phyloP scores from a whole-genome alignment of 1,139 yeast genomes.

The Taphrina communis region DNA sequence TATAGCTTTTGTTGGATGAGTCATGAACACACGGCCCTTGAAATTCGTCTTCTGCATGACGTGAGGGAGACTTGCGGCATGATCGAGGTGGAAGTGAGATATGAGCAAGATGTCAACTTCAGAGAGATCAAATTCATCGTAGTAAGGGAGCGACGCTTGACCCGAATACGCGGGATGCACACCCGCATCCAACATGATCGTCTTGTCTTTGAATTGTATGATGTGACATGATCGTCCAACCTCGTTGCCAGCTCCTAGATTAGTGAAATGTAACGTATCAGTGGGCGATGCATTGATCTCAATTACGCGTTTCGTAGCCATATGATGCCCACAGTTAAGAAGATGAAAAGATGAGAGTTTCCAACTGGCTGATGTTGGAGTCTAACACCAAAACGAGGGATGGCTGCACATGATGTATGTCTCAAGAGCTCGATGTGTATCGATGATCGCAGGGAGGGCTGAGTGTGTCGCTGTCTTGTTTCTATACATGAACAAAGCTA shows the following conservation, averaged over 20 bases:
- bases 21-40: slow-evolving; percentile 95
- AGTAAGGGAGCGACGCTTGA: slow-evolving; percentile 87
- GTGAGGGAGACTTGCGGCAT: slow-evolving; percentile 95
- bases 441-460: too few relatives aligned
- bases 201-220: slow-evolving; percentile 88
- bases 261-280: slow-evolving; percentile 69
- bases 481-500: too few relatives aligned
- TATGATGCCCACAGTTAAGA: not conserved
- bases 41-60: slow-evolving; percentile 97
- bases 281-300: slow-evolving; percentile 35
- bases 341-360: too few relatives aligned
- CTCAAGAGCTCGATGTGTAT: too few relatives aligned
- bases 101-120: slow-evolving; percentile 84
- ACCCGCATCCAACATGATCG: slow-evolving; percentile 98
- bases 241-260: slow-evolving; percentile 99
- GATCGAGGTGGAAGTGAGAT: slow-evolving; percentile 95
- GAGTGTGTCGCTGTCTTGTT: too few relatives aligned
- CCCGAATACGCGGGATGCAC: slow-evolving; percentile 96
- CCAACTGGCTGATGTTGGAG: too few relatives aligned
- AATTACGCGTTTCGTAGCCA: slow-evolving; percentile 33
- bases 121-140: slow-evolving; percentile 89
- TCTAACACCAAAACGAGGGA: too few relatives aligned
- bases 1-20: slow-evolving; percentile 98
- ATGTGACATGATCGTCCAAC: slow-evolving; percentile 97
- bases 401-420: not conserved